A percentile compares a stretch with the other conserved stretches of the same genome.
Evolutionary conservation across 2,329 filamentous ascomycete genomes (phyloP).

Genomic region (Talaromyces sp.): DNA sequence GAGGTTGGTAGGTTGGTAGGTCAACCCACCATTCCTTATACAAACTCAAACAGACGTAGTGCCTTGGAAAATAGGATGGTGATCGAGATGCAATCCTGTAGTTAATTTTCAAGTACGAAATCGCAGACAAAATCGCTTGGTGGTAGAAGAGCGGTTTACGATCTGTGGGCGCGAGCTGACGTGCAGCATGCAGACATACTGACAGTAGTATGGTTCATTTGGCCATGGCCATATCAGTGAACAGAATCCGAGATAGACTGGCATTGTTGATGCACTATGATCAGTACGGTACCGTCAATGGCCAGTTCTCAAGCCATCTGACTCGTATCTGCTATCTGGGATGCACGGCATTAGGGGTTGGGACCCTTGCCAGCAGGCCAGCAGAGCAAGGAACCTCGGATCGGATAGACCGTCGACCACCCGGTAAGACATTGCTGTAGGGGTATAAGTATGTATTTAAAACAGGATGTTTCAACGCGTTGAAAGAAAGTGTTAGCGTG

Average conservation of each 20-base stretch:
- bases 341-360: background rate
- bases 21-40: background rate
- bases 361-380: background rate
- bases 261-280: background rate
- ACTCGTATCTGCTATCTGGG: background rate
- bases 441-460: background rate
- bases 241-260: background rate
- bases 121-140: background rate
- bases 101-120: background rate
- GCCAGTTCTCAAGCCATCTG: background rate
- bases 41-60: background rate
- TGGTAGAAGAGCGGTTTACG: background rate
- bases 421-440: background rate
- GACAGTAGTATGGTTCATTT: background rate
- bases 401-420: background rate
- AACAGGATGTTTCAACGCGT: slow-evolving; percentile 2
- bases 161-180: slow-evolving; percentile 2
- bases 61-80: background rate
- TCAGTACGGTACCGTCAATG: background rate
- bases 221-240: background rate
- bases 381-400: background rate
- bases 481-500: slow-evolving; percentile 1
- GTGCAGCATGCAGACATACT: slow-evolving; percentile 6
- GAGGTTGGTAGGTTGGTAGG: background rate
- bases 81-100: background rate